phyloP scores from a whole-genome alignment of 2,329 filamentous ascomycete species.

The Penicillium sp. region DNA sequence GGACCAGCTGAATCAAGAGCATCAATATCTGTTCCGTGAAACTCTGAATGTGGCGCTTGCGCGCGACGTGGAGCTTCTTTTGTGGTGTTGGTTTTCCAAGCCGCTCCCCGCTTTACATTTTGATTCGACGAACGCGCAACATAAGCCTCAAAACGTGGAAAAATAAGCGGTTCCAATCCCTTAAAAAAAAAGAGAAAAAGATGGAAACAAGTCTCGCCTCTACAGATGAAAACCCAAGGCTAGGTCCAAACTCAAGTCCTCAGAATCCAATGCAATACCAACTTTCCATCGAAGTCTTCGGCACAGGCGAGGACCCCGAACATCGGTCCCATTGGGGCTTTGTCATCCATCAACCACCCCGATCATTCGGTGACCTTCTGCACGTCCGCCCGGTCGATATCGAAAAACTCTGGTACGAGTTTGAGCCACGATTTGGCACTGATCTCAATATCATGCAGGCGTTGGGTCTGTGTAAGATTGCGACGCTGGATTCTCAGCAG shows the following conservation, averaged over 20 bases:
- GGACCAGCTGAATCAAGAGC: background rate
- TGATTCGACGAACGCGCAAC: background rate
- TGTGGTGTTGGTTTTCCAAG: background rate
- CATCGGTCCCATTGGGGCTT: constrained; percentile 28
- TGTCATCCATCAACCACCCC: constrained; percentile 20
- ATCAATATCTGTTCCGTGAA: background rate
- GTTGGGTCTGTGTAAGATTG: constrained; percentile 22
- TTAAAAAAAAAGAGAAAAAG: no score
- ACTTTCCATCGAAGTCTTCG: constrained; percentile 25
- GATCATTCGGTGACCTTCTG: constrained; percentile 26
- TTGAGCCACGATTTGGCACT: constrained; percentile 21
- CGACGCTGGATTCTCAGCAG: constrained; percentile 15
- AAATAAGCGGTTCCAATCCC: background rate
- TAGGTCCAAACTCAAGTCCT: background rate
- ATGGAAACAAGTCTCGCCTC: no score
- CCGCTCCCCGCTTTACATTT: background rate
- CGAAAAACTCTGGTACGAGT: constrained; percentile 24
- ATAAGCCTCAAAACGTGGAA: background rate
- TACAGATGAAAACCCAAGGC: background rate
- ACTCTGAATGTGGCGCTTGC: background rate
- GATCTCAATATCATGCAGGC: constrained; percentile 23
- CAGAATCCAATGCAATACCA: constrained; percentile 11
- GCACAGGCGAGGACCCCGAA: constrained; percentile 22
- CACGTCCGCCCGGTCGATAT: constrained; percentile 26
- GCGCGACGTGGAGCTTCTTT: constrained; percentile 2